Evolutionary conservation across 2,329 filamentous ascomycete species (phyloP).

Genomic region (Epicoccum nigrum): DNA sequence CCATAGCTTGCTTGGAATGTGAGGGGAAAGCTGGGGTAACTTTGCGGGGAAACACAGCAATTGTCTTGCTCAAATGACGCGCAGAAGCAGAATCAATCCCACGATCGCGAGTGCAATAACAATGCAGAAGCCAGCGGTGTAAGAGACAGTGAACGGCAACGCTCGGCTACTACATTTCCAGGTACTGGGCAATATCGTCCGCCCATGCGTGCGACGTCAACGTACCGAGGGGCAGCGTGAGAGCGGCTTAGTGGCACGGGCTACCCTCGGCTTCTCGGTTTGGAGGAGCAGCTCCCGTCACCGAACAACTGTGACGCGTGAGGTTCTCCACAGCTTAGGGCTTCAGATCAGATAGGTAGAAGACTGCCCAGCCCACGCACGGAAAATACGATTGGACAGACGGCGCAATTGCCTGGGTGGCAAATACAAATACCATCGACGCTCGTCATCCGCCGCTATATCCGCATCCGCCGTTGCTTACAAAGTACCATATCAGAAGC

Average conservation of each 20-base stretch:
- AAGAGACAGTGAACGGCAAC: slow-evolving; percentile 35
- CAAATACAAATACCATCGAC: slow-evolving; percentile 21
- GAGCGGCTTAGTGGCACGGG: slow-evolving; percentile 30
- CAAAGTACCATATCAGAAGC: slow-evolving; percentile 22
- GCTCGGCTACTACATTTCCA: slow-evolving; percentile 36
- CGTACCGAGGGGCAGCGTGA: slow-evolving; percentile 41
- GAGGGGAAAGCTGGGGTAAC: slow-evolving; percentile 39
- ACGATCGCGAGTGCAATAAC: slow-evolving; percentile 7
- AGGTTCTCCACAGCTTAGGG: neutral
- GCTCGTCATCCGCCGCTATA: slow-evolving; percentile 17
- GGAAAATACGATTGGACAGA: slow-evolving; percentile 2
- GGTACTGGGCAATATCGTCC: slow-evolving; percentile 17
- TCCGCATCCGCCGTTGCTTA: slow-evolving; percentile 19
- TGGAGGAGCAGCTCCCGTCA: slow-evolving; percentile 13
- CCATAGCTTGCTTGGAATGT: slow-evolving; percentile 58
- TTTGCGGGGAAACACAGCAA: slow-evolving; percentile 29
- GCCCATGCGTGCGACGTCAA: slow-evolving; percentile 24
- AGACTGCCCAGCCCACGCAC: slow-evolving; percentile 10
- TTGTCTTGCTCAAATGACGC: slow-evolving; percentile 21
- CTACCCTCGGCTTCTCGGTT: slow-evolving; percentile 41
- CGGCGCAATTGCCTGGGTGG: slow-evolving; percentile 7
- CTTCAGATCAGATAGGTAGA: neutral
- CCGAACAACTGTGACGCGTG: neutral
- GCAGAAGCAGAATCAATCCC: slow-evolving; percentile 5
- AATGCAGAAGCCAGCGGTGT: slow-evolving; percentile 12